phyloP scores from a whole-genome alignment of 345 rosid species.

The Trapa bicornis region DNA sequence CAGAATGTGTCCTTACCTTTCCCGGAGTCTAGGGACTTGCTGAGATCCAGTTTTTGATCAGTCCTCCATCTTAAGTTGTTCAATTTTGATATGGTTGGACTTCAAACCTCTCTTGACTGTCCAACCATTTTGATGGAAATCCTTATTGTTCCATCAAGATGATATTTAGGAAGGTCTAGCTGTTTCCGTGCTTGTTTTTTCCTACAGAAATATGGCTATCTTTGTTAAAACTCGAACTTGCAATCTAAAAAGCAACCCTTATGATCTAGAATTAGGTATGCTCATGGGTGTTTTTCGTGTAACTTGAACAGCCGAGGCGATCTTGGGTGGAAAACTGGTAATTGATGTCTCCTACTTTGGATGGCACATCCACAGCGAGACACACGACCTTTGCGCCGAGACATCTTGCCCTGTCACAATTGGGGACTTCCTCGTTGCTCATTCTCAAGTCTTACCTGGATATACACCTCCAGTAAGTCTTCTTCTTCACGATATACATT shows the following conservation, averaged over 20 bases:
- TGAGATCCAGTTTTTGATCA: neutral
- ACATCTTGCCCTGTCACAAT: constrained; percentile 67
- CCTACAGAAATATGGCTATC: neutral
- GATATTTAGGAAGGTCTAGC: neutral
- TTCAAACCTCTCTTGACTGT: neutral
- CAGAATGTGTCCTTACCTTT: neutral
- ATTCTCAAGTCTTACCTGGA: constrained; percentile 74
- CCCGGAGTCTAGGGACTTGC: neutral
- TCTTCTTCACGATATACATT: neutral
- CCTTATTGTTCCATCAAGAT: neutral
- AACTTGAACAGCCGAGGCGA: constrained; percentile 27
- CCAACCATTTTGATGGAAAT: neutral
- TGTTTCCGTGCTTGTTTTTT: neutral
- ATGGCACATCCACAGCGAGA: constrained; percentile 70
- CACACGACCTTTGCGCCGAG: constrained; percentile 73
- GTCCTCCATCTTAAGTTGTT: neutral
- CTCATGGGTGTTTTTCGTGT: neutral
- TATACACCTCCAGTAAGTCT: constrained; percentile 80
- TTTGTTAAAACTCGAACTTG: neutral
- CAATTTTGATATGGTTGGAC: neutral
- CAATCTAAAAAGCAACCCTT: too few species aligned
- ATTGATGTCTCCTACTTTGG: constrained; percentile 87
- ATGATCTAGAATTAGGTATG: neutral
- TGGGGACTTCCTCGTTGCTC: constrained; percentile 70
- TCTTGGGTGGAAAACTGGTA: constrained; percentile 63